These are phyloP conservation scores for Psilocybe azurescens DNA, from an alignment of 768 basidiomycete species.

Conservation along the genomic window DNA sequence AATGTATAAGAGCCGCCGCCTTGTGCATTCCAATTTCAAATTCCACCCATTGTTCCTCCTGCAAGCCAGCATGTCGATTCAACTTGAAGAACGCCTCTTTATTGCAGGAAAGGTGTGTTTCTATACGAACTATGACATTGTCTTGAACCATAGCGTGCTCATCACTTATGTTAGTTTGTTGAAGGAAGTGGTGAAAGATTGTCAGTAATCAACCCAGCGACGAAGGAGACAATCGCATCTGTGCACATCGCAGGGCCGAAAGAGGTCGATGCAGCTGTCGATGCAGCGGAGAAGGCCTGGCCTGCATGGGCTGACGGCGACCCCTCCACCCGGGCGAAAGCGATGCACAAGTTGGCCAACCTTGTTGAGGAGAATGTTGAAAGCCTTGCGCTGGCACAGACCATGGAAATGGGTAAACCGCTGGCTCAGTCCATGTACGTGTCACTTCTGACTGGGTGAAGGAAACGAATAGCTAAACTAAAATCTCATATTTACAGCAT, in stretches of 20 bases:
- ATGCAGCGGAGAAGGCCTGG: constrained; percentile 7
- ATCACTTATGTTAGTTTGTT: not conserved
- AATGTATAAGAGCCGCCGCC: too few species aligned
- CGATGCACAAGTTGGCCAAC: constrained; percentile 37
- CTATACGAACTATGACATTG: not conserved
- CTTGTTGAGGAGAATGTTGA: constrained; percentile 32
- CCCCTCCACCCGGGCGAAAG: constrained; percentile 25
- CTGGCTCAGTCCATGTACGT: not conserved
- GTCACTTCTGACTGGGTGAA: not conserved
- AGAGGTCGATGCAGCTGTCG: constrained; percentile 6
- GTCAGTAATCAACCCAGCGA: constrained; percentile 5
- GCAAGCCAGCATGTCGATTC: not conserved
- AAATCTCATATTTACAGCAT: not conserved
- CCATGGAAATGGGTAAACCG: constrained; percentile 57
- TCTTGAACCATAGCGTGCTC: not conserved
- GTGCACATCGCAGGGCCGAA: constrained; percentile 6
- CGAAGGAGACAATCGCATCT: constrained; percentile 5
- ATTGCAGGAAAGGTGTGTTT: constrained; percentile 9
- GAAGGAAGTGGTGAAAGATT: constrained; percentile 7
- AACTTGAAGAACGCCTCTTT: constrained; percentile 10
- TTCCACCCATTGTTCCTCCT: too few species aligned
- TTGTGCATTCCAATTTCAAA: too few species aligned
- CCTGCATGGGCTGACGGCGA: constrained; percentile 10
- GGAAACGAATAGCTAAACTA: not conserved
- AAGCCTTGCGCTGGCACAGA: constrained; percentile 35